A percentile compares a stretch with the other conserved stretches of the same genome.
These are phyloP conservation scores for Colletotrichum echinochloae DNA, from an alignment of 2,329 filamentous ascomycete genomes.

Conservation along the genomic window DNA sequence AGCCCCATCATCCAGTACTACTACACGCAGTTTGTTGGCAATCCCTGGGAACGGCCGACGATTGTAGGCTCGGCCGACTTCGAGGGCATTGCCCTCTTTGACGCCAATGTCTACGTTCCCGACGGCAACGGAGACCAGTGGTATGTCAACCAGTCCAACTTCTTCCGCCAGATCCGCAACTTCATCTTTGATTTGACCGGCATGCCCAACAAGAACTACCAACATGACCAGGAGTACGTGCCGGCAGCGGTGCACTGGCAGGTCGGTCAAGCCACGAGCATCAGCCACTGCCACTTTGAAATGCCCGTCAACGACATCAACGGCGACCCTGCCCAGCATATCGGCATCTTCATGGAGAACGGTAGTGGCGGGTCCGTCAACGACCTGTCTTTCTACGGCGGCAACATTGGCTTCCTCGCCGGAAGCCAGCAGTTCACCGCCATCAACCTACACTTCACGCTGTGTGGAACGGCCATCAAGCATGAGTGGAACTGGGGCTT, in stretches of 20 bases:
- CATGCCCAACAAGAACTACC: conserved; percentile 41
- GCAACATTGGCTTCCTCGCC: conserved; percentile 64
- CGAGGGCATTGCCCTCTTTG: conserved; percentile 4
- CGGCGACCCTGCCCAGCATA: conserved; percentile 34
- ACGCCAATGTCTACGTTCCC: conserved; percentile 21
- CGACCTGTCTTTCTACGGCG: conserved; percentile 73
- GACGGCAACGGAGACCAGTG: conserved; percentile 49
- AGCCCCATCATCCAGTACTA: conserved; percentile 71
- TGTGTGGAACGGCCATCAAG: conserved; percentile 73
- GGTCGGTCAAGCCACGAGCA: conserved; percentile 68
- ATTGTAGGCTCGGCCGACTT: neutral
- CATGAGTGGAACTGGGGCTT: conserved; percentile 83
- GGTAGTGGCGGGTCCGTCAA: conserved; percentile 58
- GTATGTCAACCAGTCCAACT: conserved; percentile 57
- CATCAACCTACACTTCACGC: conserved; percentile 73
- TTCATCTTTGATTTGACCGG: conserved; percentile 65
- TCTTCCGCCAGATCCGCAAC: conserved; percentile 74
- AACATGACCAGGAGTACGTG: conserved; percentile 46
- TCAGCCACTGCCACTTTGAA: conserved; percentile 64
- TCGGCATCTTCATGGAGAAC: conserved; percentile 41
- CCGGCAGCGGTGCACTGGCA: conserved; percentile 70
- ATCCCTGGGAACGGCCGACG: conserved; percentile 45
- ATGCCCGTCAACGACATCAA: conserved; percentile 37
- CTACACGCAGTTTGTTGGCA: conserved; percentile 71
- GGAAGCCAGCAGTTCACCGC: conserved; percentile 78